Evolutionary conservation across 192 early-diverging fungal genomes (phyloP).

Genomic region (Entomortierella chlamydospora): DNA sequence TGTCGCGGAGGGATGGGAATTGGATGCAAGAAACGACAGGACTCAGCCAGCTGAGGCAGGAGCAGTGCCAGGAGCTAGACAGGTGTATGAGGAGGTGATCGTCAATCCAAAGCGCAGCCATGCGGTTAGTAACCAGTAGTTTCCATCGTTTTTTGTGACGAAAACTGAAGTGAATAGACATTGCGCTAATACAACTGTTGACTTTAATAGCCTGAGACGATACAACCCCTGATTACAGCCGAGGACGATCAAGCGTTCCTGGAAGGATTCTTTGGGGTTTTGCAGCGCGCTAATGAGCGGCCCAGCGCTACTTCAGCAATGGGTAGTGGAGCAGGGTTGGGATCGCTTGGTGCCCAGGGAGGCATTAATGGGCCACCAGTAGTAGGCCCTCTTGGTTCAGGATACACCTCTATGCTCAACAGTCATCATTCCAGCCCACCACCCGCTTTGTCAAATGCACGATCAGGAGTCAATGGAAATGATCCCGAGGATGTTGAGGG

Average conservation of each 20-base stretch:
- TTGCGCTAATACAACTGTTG: not conserved
- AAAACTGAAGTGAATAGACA: not conserved
- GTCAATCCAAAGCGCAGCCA: slow-evolving; percentile 40
- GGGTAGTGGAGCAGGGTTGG: slow-evolving; percentile 31
- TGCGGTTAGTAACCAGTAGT: slow-evolving; percentile 42
- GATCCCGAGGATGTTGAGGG: slow-evolving; percentile 33
- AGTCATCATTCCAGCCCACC: slow-evolving; percentile 52
- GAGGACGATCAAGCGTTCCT: slow-evolving; percentile 94
- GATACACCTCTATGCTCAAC: slow-evolving; percentile 46
- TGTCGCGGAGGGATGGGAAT: slow-evolving; percentile 70
- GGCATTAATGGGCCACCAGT: slow-evolving; percentile 56
- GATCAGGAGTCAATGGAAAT: slow-evolving; percentile 22
- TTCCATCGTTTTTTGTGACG: too few species aligned
- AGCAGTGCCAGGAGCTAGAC: slow-evolving; percentile 58
- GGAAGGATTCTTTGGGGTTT: slow-evolving; percentile 78
- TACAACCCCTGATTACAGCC: slow-evolving; percentile 74
- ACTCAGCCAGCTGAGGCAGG: slow-evolving; percentile 5
- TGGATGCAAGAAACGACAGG: slow-evolving; percentile 54
- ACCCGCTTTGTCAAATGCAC: slow-evolving; percentile 10
- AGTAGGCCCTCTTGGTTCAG: slow-evolving; percentile 63
- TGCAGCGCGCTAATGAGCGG: slow-evolving; percentile 70
- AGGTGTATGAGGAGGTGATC: slow-evolving; percentile 71
- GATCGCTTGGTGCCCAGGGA: slow-evolving; percentile 22
- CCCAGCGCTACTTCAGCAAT: slow-evolving; percentile 40
- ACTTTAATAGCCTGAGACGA: slow-evolving; percentile 62